Evolutionary conservation across 306 rosid species (phyloP).

Genomic region (Fragaria nilgerrensis): DNA sequence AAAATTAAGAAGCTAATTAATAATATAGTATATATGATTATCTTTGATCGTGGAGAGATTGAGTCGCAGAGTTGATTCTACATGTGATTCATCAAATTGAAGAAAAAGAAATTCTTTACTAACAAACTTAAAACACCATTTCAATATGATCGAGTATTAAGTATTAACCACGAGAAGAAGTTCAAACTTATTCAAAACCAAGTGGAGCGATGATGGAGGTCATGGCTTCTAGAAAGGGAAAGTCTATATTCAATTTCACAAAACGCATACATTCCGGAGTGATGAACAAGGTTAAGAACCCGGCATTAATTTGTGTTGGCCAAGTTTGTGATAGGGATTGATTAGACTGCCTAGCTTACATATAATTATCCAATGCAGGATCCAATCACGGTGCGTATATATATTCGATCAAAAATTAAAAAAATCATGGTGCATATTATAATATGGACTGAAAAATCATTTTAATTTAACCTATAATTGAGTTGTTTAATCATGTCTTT

Average conservation of each 20-base stretch:
- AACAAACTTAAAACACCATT: too few relatives aligned
- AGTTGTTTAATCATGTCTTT: too few relatives aligned
- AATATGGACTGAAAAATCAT: neutral
- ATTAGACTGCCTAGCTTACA: neutral
- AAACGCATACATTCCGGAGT: neutral
- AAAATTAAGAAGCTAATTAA: neutral
- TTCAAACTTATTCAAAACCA: neutral
- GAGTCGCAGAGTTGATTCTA: neutral
- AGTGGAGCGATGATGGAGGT: neutral
- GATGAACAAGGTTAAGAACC: neutral
- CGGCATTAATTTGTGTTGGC: neutral
- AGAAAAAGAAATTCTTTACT: too few relatives aligned
- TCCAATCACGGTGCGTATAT: neutral
- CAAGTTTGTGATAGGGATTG: neutral
- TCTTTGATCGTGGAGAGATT: neutral
- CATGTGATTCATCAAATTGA: neutral
- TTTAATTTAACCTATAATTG: too few relatives aligned
- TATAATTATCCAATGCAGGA: too few relatives aligned
- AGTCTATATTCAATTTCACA: too few relatives aligned
- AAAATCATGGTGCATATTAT: too few relatives aligned
- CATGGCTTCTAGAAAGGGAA: neutral
- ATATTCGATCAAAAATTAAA: neutral
- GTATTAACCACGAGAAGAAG: neutral
- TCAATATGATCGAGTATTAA: neutral
- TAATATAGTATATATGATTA: too few relatives aligned